Conservation (phyloP, 345 rosid genomes). For the Salix caprea region DNA sequence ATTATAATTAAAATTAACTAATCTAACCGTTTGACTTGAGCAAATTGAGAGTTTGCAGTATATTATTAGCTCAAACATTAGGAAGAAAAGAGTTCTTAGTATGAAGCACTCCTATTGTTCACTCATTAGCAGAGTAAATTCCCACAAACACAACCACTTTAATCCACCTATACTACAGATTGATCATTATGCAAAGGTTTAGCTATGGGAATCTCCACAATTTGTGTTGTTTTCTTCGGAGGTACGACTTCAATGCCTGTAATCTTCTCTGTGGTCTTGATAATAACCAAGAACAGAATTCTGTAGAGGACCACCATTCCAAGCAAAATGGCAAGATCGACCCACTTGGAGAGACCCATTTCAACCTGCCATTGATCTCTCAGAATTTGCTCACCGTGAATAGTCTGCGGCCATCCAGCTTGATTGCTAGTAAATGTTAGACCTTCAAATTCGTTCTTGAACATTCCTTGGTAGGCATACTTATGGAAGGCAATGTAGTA, state of each 20-base stretch:
- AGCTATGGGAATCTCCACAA: slow-evolving; percentile 6
- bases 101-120: too few relatives aligned
- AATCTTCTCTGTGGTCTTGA: slow-evolving; percentile 18
- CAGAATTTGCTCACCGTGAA: slow-evolving; percentile 33
- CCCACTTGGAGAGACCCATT: slow-evolving; percentile 52
- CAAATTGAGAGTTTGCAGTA: too few relatives aligned
- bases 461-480: slow-evolving; percentile 14
- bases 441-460: slow-evolving; percentile 36
- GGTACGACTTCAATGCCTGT: not conserved
- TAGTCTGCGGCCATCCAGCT: not conserved
- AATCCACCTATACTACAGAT: too few relatives aligned
- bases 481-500: slow-evolving; percentile 35
- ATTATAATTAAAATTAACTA: too few relatives aligned
- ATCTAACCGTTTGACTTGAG: too few relatives aligned
- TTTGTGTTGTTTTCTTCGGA: not conserved
- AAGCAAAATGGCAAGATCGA: slow-evolving; percentile 38
- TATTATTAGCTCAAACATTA: too few relatives aligned
- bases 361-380: slow-evolving; percentile 36
- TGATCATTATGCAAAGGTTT: slow-evolving; percentile 2
- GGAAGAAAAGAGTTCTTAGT: too few relatives aligned
- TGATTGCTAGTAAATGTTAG: slow-evolving; percentile 15
- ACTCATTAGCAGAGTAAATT: too few relatives aligned
- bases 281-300: slow-evolving; percentile 29
- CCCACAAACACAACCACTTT: too few relatives aligned
- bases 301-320: slow-evolving; percentile 42